phyloP scores from a whole-genome alignment of 805 yeast species.

The Schwanniomyces pseudopolymorphus region DNA sequence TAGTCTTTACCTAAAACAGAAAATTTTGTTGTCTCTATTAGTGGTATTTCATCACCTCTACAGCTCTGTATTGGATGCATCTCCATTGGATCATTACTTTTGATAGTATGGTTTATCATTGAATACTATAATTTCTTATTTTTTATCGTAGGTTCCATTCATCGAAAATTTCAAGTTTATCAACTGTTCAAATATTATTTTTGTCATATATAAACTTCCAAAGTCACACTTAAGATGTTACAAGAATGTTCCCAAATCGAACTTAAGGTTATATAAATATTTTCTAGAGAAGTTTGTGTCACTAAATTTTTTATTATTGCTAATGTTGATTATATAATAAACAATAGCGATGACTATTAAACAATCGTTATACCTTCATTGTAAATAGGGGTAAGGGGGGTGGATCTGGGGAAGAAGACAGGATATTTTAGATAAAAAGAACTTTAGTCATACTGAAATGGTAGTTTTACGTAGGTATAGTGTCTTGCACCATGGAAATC shows the following conservation, averaged over 20 bases:
- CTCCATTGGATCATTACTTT: not conserved
- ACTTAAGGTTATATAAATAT: not conserved
- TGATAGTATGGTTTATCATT: not conserved
- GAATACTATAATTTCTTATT: not conserved
- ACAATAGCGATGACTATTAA: not conserved
- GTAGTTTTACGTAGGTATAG: too few relatives aligned
- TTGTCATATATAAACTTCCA: not conserved
- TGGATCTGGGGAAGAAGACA: not conserved
- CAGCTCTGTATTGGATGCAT: not conserved
- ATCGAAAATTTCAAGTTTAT: not conserved
- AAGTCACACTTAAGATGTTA: not conserved
- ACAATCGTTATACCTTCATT: not conserved
- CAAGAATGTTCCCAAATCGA: not conserved
- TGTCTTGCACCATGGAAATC: too few relatives aligned
- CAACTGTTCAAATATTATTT: not conserved
- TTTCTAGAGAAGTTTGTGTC: not conserved
- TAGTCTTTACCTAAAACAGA: constrained; percentile 22
- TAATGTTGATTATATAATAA: not conserved
- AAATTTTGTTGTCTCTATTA: not conserved
- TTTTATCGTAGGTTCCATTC: not conserved
- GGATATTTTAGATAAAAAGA: too few relatives aligned
- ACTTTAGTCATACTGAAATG: too few relatives aligned
- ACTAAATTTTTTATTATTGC: not conserved
- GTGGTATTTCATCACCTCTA: not conserved
- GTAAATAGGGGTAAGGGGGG: not conserved